phyloP scores from a whole-genome alignment of 805 yeast genomes.

The Lipomyces spencermartinsiae region DNA sequence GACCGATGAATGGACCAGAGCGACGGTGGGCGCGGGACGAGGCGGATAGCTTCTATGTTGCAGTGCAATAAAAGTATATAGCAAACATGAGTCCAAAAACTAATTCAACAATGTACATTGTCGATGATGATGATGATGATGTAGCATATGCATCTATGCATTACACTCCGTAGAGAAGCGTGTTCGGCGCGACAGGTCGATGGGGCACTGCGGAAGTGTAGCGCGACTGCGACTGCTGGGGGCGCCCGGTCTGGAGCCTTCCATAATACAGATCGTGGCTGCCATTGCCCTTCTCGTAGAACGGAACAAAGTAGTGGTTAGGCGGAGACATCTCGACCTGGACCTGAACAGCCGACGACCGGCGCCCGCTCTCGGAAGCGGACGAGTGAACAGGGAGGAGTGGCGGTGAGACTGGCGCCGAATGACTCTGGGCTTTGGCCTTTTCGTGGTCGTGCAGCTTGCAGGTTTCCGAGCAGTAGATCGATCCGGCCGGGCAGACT shows the following conservation, averaged over 20 bases:
- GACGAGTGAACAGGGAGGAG: slow-evolving; percentile 20
- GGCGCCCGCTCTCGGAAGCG: slow-evolving; percentile 25
- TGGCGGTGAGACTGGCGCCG: slow-evolving; percentile 29
- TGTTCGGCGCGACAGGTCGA: not conserved
- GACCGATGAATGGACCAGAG: too few species aligned
- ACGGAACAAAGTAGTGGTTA: slow-evolving; percentile 20
- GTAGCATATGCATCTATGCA: not conserved
- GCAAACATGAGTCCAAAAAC: not conserved
- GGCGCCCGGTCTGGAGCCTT: not conserved
- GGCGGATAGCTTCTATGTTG: too few species aligned
- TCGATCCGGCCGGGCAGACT: slow-evolving; percentile 52
- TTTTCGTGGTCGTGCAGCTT: slow-evolving; percentile 43
- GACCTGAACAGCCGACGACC: slow-evolving; percentile 34
- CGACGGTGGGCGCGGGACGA: too few species aligned
- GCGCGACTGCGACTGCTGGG: not conserved
- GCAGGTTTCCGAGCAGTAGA: slow-evolving; percentile 57
- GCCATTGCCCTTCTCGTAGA: slow-evolving; percentile 16
- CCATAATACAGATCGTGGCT: slow-evolving; percentile 6
- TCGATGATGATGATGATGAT: not conserved
- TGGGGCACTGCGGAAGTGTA: not conserved
- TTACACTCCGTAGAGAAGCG: not conserved
- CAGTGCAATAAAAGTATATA: too few species aligned
- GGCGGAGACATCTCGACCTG: slow-evolving; percentile 21
- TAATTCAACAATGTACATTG: not conserved
- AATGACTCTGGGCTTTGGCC: slow-evolving; percentile 16